A percentile compares a stretch with the other conserved stretches of the same genome.
phyloP scores from a whole-genome alignment of 768 basidiomycete species.

The Flagelloscypha sp. region DNA sequence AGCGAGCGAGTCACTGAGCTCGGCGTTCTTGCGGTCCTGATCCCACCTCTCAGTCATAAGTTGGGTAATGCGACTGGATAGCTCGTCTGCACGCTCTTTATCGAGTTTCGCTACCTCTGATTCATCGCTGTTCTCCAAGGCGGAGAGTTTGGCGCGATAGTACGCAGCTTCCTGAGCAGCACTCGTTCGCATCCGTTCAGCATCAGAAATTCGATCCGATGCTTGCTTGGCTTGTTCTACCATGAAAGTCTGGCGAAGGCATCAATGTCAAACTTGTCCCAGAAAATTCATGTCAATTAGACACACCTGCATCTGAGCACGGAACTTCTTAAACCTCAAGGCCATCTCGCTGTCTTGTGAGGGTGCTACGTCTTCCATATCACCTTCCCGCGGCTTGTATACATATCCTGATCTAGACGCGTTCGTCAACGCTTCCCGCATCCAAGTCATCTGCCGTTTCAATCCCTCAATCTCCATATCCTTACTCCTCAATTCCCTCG shows the following conservation, averaged over 20 bases:
- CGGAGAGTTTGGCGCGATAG: conserved; percentile 90
- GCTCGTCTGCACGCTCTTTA: conserved; percentile 63
- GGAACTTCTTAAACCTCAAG: conserved; percentile 80
- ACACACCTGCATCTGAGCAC: conserved; percentile 77
- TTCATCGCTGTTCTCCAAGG: conserved; percentile 65
- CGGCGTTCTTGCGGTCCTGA: conserved; percentile 63
- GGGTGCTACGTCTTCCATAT: conserved; percentile 24
- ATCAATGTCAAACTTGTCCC: conserved; percentile 1
- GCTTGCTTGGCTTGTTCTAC: conserved; percentile 67
- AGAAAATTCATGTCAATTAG: conserved; percentile 2
- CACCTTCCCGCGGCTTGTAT: conserved; percentile 46
- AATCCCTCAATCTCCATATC: conserved; percentile 73
- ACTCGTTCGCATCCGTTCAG: conserved; percentile 64
- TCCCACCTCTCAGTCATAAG: conserved; percentile 54
- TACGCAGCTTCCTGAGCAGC: conserved; percentile 93
- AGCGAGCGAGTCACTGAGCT: conserved; percentile 65
- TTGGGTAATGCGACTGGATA: conserved; percentile 62
- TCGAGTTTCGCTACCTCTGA: conserved; percentile 65
- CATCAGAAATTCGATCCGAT: conserved; percentile 71
- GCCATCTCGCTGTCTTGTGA: conserved; percentile 55
- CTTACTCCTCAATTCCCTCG: conserved; percentile 73
- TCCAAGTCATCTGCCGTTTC: conserved; percentile 76
- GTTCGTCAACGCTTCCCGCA: conserved; percentile 69
- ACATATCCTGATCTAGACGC: conserved; percentile 77
- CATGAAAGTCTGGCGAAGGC: conserved; percentile 47